Evolutionary conservation across 495 filamentous ascomycete species (phyloP).

Genomic region (Trichoderma gamsii): DNA sequence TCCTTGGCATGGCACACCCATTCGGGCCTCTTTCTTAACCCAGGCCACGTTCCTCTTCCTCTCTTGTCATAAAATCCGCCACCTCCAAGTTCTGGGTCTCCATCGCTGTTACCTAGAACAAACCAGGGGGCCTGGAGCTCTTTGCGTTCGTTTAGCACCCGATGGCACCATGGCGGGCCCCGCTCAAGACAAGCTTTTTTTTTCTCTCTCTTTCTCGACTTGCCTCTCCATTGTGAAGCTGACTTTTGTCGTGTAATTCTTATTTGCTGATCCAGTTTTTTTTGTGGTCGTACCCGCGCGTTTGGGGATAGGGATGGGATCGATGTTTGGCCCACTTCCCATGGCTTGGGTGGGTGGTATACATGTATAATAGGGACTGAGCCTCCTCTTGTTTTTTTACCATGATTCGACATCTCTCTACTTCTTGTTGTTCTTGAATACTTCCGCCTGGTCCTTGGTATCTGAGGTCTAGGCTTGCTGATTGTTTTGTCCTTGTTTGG

Average conservation of each 20-base stretch:
- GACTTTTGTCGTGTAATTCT: neutral
- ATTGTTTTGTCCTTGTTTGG: neutral
- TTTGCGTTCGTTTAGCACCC: conserved; percentile 12
- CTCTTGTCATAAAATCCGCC: no score
- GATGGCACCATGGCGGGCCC: conserved; percentile 10
- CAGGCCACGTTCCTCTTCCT: no score
- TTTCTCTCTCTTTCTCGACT: neutral
- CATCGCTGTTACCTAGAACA: neutral
- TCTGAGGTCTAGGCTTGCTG: neutral
- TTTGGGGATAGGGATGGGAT: no score
- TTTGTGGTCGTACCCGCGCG: no score
- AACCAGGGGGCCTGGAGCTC: neutral
- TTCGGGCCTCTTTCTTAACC: no score
- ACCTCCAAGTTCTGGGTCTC: neutral
- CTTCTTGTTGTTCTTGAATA: neutral
- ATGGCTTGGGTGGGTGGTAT: no score
- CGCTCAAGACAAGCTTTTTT: conserved; percentile 5
- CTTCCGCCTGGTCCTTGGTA: no score
- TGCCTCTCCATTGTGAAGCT: neutral
- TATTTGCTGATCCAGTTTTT: no score
- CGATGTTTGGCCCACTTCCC: no score
- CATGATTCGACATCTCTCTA: neutral
- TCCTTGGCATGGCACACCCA: neutral
- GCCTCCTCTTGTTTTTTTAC: neutral
- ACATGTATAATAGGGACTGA: no score